Evolutionary conservation across 805 yeast species (phyloP).

Genomic region (Barnettozyma vustinii): DNA sequence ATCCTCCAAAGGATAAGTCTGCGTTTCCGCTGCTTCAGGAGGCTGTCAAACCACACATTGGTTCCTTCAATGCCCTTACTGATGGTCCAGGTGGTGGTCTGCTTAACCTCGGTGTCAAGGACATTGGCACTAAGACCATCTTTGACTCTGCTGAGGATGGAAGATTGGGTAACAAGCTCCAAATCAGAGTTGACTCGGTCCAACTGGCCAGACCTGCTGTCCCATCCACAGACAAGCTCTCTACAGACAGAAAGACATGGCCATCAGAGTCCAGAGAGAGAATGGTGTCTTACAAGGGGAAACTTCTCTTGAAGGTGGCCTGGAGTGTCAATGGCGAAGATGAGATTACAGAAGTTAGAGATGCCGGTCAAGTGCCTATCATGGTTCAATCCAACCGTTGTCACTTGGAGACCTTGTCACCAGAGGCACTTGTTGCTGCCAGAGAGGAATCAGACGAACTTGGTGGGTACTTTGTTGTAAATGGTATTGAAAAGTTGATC

Average conservation of each 20-base stretch:
- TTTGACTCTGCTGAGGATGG: conserved; percentile 72
- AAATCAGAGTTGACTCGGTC: conserved; percentile 82
- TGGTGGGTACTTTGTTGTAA: conserved; percentile 91
- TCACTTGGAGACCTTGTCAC: conserved; percentile 79
- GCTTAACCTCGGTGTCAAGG: conserved; percentile 77
- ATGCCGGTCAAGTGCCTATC: conserved; percentile 85
- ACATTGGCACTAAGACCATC: conserved; percentile 80
- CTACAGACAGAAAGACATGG: conserved; percentile 69
- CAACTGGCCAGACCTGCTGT: conserved; percentile 83
- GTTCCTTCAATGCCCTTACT: conserved; percentile 91
- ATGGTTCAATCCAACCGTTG: conserved; percentile 92
- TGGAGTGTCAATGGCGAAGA: conserved; percentile 91
- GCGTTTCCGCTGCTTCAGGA: conserved; percentile 79
- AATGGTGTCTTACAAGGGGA: conserved; percentile 74
- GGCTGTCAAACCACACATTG: conserved; percentile 93
- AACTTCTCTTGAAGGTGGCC: conserved; percentile 68
- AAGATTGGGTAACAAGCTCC: conserved; percentile 79
- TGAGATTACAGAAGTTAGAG: conserved; percentile 74
- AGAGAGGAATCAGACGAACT: conserved; percentile 93
- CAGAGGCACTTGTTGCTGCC: conserved; percentile 67
- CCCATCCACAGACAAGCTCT: conserved; percentile 61
- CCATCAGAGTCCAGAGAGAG: conserved; percentile 93
- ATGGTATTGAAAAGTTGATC: conserved; percentile 93
- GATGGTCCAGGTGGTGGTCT: conserved; percentile 86
- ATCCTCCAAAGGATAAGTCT: conserved; percentile 84